Evolutionary conservation across 2,329 filamentous ascomycete genomes (phyloP).

Genomic region (Amphichorda felina): DNA sequence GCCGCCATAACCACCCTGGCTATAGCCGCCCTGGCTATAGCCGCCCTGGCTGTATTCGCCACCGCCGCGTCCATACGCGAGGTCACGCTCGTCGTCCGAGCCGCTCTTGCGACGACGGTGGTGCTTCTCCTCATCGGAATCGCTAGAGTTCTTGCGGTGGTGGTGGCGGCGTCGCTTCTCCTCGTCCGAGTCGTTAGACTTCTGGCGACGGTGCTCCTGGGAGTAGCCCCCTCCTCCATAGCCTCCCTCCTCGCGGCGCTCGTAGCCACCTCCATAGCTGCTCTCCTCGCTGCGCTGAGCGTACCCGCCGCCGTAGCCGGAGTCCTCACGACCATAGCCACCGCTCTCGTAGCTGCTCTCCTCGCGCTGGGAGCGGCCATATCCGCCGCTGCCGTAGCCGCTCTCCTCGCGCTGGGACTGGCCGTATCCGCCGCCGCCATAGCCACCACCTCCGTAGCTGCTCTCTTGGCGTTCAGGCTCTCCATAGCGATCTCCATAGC

Average conservation of each 20-base stretch:
- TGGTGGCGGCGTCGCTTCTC: background rate
- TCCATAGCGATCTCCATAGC: constrained; percentile 5
- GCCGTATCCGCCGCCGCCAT: constrained; percentile 8
- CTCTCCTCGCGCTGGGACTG: constrained; percentile 11
- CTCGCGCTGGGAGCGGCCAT: constrained; percentile 4
- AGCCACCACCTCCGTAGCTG: constrained; percentile 11
- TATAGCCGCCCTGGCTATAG: constrained; percentile 4
- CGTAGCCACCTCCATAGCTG: constrained; percentile 5
- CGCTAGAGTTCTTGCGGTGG: too few relatives aligned
- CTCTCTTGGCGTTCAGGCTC: constrained; percentile 7
- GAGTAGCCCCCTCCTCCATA: constrained; percentile 6
- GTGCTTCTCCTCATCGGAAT: constrained; percentile 3
- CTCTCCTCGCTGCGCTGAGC: constrained; percentile 3
- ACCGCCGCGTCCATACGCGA: constrained; percentile 5
- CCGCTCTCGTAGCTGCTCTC: constrained; percentile 1
- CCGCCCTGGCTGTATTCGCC: too few relatives aligned
- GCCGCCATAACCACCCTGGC: constrained; percentile 5
- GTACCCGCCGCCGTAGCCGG: constrained; percentile 5
- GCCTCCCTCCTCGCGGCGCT: constrained; percentile 4
- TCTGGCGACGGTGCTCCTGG: constrained; percentile 7
- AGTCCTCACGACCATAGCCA: background rate
- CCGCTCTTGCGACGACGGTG: constrained; percentile 8
- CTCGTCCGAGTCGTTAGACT: constrained; percentile 10
- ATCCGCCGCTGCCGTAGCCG: constrained; percentile 10
- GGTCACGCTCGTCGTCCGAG: too few relatives aligned